phyloP scores from a whole-genome alignment of 371 early-diverging fungal genomes.

The Syncephalastrum racemosum region DNA sequence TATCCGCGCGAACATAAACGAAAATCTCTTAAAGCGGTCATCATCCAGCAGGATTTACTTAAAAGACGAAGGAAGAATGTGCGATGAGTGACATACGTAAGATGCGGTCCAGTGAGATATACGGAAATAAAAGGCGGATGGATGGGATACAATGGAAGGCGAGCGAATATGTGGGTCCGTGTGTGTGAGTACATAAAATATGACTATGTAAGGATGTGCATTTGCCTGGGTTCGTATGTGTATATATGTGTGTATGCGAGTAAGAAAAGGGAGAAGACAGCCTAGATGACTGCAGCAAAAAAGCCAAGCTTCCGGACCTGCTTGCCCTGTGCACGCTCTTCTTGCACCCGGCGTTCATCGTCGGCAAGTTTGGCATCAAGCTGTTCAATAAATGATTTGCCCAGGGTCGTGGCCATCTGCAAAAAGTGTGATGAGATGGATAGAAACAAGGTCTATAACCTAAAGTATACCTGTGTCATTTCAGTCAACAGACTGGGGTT shows the following conservation, averaged over 20 bases:
- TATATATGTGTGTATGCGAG: neutral
- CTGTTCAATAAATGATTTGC: constrained; percentile 53
- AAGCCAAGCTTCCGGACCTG: constrained; percentile 61
- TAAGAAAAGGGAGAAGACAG: neutral
- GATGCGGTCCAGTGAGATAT: too few species aligned
- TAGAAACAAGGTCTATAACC: constrained; percentile 8
- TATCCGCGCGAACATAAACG: too few species aligned
- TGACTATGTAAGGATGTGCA: too few species aligned
- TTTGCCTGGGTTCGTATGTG: too few species aligned
- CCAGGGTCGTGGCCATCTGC: constrained; percentile 63
- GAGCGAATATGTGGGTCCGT: too few species aligned
- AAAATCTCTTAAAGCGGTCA: too few species aligned
- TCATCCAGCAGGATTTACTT: too few species aligned
- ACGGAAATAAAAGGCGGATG: too few species aligned
- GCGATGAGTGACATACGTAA: too few species aligned
- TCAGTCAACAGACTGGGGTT: constrained; percentile 77
- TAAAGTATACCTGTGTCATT: constrained; percentile 65
- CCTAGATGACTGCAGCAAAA: constrained; percentile 56
- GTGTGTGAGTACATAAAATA: too few species aligned
- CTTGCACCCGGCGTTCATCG: constrained; percentile 47
- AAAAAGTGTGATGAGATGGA: neutral
- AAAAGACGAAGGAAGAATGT: too few species aligned
- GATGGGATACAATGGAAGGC: too few species aligned
- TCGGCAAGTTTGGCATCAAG: constrained; percentile 52
- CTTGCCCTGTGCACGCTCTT: constrained; percentile 45